Base-by-base conservation (phyloP, 352 stramenopile species). In the Phytophthora rubi region DNA sequence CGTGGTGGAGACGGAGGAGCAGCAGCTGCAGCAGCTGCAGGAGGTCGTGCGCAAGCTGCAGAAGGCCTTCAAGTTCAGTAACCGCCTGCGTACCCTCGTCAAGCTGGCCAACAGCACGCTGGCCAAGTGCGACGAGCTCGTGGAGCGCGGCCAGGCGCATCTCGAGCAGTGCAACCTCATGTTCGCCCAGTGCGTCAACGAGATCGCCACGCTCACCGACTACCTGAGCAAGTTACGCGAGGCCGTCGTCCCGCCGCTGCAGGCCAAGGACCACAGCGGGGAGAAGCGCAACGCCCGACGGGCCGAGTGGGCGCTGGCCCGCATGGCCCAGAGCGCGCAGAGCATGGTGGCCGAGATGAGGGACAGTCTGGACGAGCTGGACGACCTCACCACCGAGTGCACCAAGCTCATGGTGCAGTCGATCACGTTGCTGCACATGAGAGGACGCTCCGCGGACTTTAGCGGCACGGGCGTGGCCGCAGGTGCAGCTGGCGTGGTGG, bases 361-460 rank as follows among this genome's bases (percentile, higher is more conserved):
- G 12, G 83, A 93, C 59, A 91, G 73, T 53, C 56, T 95, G 26
- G 85, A 90, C 49, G 87, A 96, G 55, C 66, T 96, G 26, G 87
- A 96, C 70, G 82, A 95, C 55, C 74, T 96, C 4, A 90, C 85
- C 23, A 85, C 80, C 0, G 86, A 95, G 69, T 92, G 87, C 65
- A 94, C 82, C 12, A 90, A 93, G 76, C 77, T 96, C 10, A 93
- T 96, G 81, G 87, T 95, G 26, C 83, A 95, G 66, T 80, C 85
- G n/a, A 91, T 96, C 52, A 96, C 89, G 53, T 61, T 96, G 66
- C 68, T 96, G 59, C 89, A 96, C 65, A 81, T 94, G 75, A 86
- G 88, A 62, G 83, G 78, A 21, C 75, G 83, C 7, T 95, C 89
- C 6, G 84, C 85, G 4, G 89, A 96, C 59, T 96, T 96, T 59